Percentiles rank a stretch among this genome's conserved stretches.
These are phyloP conservation scores for Ogataea methylovora DNA, from an alignment of 805 yeast genomes.

Conservation along the genomic window DNA sequence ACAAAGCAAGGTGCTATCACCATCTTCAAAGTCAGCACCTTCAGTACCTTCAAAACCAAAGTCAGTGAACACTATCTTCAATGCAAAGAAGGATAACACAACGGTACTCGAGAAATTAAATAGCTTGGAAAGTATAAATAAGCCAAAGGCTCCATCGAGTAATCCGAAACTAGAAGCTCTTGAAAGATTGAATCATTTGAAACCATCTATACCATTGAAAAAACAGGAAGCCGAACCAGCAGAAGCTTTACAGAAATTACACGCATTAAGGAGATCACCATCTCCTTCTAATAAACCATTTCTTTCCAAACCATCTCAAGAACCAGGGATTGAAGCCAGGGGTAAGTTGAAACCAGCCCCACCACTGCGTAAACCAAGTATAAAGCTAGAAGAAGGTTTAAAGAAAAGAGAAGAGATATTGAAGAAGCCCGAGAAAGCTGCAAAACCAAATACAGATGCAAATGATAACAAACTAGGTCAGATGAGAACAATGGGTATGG, in stretches of 20 bases:
- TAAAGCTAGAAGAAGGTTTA: no score
- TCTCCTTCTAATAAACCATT: not conserved
- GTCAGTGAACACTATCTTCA: no score
- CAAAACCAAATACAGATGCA: no score
- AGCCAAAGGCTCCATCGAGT: slow-evolving; percentile 1
- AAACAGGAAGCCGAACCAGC: slow-evolving; percentile 14
- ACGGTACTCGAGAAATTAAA: no score
- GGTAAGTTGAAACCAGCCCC: no score
- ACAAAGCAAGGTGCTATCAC: slow-evolving; percentile 1
- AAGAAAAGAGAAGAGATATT: no score
- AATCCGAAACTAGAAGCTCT: slow-evolving; percentile 8
- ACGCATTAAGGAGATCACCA: not conserved
- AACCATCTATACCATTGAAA: slow-evolving; percentile 11
- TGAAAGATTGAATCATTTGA: slow-evolving; percentile 7
- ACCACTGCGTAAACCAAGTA: no score
- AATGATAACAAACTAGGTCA: no score
- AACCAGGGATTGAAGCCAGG: no score
- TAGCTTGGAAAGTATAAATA: slow-evolving; percentile 1
- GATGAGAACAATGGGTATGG: slow-evolving; percentile 4
- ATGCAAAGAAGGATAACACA: no score
- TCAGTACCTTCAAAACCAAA: no score
- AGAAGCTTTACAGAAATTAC: slow-evolving; percentile 17
- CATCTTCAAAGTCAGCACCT: slow-evolving; percentile 5
- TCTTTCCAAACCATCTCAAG: not conserved
- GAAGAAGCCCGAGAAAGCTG: no score